A percentile compares a stretch with the other conserved stretches of the same genome.
Conservation (phyloP, 1,139 yeast genomes). For the Taphrina confusa region DNA sequence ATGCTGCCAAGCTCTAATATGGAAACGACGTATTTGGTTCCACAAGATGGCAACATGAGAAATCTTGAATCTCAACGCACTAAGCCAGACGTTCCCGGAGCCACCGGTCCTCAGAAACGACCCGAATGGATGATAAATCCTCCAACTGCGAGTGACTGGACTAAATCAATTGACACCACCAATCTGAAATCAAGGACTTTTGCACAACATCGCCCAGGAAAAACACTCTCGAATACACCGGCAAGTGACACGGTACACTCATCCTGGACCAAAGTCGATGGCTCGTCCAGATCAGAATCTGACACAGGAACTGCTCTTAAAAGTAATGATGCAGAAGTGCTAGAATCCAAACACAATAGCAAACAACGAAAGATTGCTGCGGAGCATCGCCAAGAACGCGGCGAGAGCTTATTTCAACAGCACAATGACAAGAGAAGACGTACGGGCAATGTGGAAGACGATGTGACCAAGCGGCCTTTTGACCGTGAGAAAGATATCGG, state of each 20-base stretch:
- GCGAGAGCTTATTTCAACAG: slow-evolving; percentile 7
- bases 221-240: no score
- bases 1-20: slow-evolving; percentile 36
- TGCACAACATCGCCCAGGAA: slow-evolving; percentile 18
- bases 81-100: no score
- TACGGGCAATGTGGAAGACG: slow-evolving; percentile 29
- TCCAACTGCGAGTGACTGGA: slow-evolving; percentile 39
- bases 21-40: no score
- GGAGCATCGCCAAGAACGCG: background rate
- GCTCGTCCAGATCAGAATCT: no score
- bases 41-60: no score
- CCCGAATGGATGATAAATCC: slow-evolving; percentile 42
- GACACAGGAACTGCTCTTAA: no score
- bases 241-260: no score
- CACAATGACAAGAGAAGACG: slow-evolving; percentile 37
- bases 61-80: no score
- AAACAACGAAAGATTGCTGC: background rate
- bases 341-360: background rate
- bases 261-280: no score
- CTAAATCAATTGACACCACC: slow-evolving; percentile 26
- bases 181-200: slow-evolving; percentile 38
- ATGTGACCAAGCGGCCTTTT: slow-evolving; percentile 39
- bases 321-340: no score
- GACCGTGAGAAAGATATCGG: slow-evolving; percentile 41
- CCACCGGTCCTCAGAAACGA: no score